Evolutionary conservation across 2,329 filamentous ascomycete genomes (phyloP), one percentile per base, ranked within the genome.

Genomic region (Diaporthe vexans): DNA sequence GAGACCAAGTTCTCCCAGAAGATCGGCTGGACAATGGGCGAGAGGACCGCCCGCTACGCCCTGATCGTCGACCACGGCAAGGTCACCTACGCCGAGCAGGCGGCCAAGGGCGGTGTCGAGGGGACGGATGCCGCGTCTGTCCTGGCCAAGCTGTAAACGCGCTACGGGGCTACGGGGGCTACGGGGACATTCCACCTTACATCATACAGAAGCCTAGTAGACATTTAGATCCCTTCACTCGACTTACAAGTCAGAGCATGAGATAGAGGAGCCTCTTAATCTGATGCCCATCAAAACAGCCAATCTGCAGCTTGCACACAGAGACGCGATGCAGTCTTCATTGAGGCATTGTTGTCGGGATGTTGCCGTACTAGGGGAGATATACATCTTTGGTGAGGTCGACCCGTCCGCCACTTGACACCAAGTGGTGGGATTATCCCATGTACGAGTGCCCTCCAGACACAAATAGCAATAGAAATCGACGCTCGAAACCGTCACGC

Each of bases 11-110:
- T 97, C 89, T 93, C 91, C 84, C 92, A 93, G 88, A 88, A 88
- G 81, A 89, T 95, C 79, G 94, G 93, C 83, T 97, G 94, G 94
- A 90, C 88, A 77, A 86, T 90, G 61, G 93, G 92, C 75, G 93
- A 94, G 81, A 90, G 94, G 77, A 95, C 94, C 77, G 91, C 90
- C 76, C 90, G 95, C 76, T 97, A 94, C 86, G 95, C 94, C 79
- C 90, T 97, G 83, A 86, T 95, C 79, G 85, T 97, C 78, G 94
- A 95, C 85, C 88, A 97, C 83, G 94, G 94, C 84, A 96, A 94
- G 88, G 89, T 97, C 80, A 88, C 86, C 80, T 97, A 97, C 83
- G 93, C 94, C 75, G 94, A 93, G 85, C 94, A 97, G 86, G 83
- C 85, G 35, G 88, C 81, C 70, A 84, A 84, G 68, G 84, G 82